These are phyloP conservation scores for Clarkia xantiana DNA, from an alignment of 345 rosid species.

Conservation along the genomic window DNA sequence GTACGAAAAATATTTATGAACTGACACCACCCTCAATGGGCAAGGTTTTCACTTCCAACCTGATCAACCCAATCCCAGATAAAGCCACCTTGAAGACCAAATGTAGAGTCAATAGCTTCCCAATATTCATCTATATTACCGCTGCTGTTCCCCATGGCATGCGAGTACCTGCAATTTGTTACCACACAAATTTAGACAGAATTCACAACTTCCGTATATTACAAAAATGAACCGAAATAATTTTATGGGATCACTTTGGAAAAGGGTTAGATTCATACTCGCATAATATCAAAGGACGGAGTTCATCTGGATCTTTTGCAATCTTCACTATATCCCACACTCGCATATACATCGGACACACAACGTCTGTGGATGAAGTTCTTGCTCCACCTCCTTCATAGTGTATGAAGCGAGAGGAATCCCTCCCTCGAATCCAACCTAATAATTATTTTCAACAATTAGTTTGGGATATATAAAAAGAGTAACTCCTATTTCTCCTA, in stretches of 20 bases:
- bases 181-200: constrained; percentile 9
- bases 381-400: constrained; percentile 98
- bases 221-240: constrained; percentile 8
- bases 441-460: constrained; percentile 11
- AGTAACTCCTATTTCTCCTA: background rate
- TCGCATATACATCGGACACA: constrained; percentile 99
- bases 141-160: constrained; percentile 94
- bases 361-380: constrained; percentile 76
- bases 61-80: constrained; percentile 99
- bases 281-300: constrained; percentile 94
- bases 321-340: constrained; percentile 91
- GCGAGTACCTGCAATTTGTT: constrained; percentile 67
- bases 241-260: constrained; percentile 9
- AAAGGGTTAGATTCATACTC: constrained; percentile 39
- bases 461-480: background rate
- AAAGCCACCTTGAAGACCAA: constrained; percentile 99
- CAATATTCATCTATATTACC: constrained; percentile 84
- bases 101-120: constrained; percentile 84
- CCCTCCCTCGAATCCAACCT: constrained; percentile 92
- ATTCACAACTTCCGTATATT: background rate
- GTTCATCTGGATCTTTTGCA: constrained; percentile 73
- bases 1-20: constrained; percentile 1
- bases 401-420: constrained; percentile 63
- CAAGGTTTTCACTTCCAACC: constrained; percentile 23
- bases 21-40: background rate